Percentiles rank a stretch among this genome's conserved stretches.
Evolutionary conservation across 306 rosid species (phyloP).

Genomic region (Cucumis sativus): DNA sequence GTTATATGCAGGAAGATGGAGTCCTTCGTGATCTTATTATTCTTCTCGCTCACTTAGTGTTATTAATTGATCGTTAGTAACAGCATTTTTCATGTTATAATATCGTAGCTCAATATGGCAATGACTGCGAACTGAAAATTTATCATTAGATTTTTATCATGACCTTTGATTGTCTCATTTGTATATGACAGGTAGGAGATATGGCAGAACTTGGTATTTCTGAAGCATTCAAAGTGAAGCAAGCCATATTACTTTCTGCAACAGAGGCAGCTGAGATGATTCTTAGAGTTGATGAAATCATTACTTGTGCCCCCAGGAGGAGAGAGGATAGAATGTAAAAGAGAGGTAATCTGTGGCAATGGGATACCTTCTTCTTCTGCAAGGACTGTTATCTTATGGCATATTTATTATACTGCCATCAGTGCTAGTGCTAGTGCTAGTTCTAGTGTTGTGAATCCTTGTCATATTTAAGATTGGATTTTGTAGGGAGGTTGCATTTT

Average conservation of each 20-base stretch:
- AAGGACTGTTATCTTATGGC: neutral
- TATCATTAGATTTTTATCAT: neutral
- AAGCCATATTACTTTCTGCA: conserved; percentile 79
- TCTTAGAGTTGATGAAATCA: conserved; percentile 94
- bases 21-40: neutral
- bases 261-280: conserved; percentile 99
- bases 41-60: neutral
- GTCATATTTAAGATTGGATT: neutral
- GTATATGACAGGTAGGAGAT: conserved; percentile 65
- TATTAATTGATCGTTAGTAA: neutral
- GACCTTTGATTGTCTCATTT: neutral
- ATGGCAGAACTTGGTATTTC: conserved; percentile 71
- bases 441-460: neutral
- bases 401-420: conserved; percentile 1
- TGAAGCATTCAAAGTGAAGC: conserved; percentile 90
- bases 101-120: neutral
- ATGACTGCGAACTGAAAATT: neutral
- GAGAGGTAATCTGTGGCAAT: neutral
- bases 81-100: neutral
- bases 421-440: neutral
- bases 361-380: neutral
- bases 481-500: conserved; percentile 2
- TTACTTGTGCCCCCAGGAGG: conserved; percentile 90
- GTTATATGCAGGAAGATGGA: neutral
- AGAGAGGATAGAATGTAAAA: conserved; percentile 87